These are phyloP conservation scores for Aspergillus sp. DNA, from an alignment of 2,329 filamentous ascomycete species.

Conservation along the genomic window DNA sequence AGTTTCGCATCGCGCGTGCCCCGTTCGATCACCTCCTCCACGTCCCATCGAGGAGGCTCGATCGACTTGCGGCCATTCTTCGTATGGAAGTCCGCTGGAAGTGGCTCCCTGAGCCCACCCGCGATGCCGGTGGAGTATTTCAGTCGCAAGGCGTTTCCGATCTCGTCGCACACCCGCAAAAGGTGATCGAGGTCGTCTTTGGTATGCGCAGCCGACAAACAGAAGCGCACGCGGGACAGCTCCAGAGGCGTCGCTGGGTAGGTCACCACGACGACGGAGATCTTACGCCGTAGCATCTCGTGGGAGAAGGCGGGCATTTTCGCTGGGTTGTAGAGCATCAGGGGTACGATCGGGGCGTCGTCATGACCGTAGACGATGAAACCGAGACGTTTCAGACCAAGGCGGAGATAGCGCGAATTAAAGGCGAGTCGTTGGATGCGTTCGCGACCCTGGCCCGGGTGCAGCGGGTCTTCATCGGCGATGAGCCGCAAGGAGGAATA, in stretches of 20 bases:
- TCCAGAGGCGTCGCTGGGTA: slow-evolving; percentile 93
- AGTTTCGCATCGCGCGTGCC: slow-evolving; percentile 71
- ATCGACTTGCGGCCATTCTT: slow-evolving; percentile 45
- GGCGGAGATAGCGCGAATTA: slow-evolving; percentile 90
- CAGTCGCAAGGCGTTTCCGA: slow-evolving; percentile 82
- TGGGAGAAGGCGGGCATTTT: slow-evolving; percentile 97
- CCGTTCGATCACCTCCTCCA: slow-evolving; percentile 68
- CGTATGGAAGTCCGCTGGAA: slow-evolving; percentile 41
- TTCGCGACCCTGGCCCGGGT: slow-evolving; percentile 85
- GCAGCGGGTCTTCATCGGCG: slow-evolving; percentile 65
- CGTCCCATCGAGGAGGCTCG: slow-evolving; percentile 70
- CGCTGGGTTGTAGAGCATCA: slow-evolving; percentile 89
- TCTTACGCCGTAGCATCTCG: slow-evolving; percentile 94
- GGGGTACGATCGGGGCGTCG: slow-evolving; percentile 89
- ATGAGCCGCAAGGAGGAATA: slow-evolving; percentile 79
- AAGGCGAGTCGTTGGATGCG: slow-evolving; percentile 90
- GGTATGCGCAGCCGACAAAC: slow-evolving; percentile 88
- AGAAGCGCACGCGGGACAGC: slow-evolving; percentile 87
- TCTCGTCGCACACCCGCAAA: slow-evolving; percentile 83
- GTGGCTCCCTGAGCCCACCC: slow-evolving; percentile 69
- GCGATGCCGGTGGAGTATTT: slow-evolving; percentile 92
- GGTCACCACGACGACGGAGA: slow-evolving; percentile 90
- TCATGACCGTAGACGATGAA: slow-evolving; percentile 94
- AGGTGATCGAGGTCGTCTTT: slow-evolving; percentile 92
- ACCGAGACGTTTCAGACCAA: slow-evolving; percentile 89